phyloP scores from a whole-genome alignment of 2,329 filamentous ascomycete species.

The Aspergillus novoparasiticus region DNA sequence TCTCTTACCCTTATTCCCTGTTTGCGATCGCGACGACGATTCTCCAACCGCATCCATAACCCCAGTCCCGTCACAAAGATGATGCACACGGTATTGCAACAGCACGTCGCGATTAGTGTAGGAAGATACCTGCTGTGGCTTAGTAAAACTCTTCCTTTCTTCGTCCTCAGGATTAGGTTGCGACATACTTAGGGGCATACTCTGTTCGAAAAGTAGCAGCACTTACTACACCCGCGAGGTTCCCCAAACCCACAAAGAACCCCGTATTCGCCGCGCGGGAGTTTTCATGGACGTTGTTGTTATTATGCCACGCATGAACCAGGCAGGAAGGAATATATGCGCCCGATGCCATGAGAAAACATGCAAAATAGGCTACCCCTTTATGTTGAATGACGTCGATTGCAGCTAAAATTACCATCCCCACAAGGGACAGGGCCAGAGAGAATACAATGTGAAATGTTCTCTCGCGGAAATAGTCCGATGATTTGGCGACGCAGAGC shows the following conservation, averaged over 20 bases:
- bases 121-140: slow-evolving; percentile 43
- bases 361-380: slow-evolving; percentile 53
- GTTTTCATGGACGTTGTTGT: slow-evolving; percentile 56
- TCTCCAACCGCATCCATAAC: slow-evolving; percentile 51
- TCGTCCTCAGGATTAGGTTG: background rate
- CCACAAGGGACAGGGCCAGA: slow-evolving; percentile 44
- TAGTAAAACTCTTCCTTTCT: background rate
- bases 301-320: slow-evolving; percentile 56
- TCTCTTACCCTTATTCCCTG: slow-evolving; percentile 35
- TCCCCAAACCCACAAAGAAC: slow-evolving; percentile 52
- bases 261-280: slow-evolving; percentile 53
- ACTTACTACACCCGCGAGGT: slow-evolving; percentile 52
- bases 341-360: slow-evolving; percentile 48
- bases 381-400: slow-evolving; percentile 48
- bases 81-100: slow-evolving; percentile 49
- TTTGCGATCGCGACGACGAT: slow-evolving; percentile 42
- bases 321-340: slow-evolving; percentile 52
- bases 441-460: slow-evolving; percentile 50
- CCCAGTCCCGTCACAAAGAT: slow-evolving; percentile 42
- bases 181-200: slow-evolving; percentile 46
- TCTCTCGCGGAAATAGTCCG: slow-evolving; percentile 50
- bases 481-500: slow-evolving; percentile 47
- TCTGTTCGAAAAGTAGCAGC: slow-evolving; percentile 50
- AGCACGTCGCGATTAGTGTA: slow-evolving; percentile 48
- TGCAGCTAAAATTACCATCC: slow-evolving; percentile 48